A percentile compares a stretch with the other conserved stretches of the same genome.
These are phyloP conservation scores for Silene coronaria DNA, from an alignment of 179 eudicot species.

Conservation along the genomic window DNA sequence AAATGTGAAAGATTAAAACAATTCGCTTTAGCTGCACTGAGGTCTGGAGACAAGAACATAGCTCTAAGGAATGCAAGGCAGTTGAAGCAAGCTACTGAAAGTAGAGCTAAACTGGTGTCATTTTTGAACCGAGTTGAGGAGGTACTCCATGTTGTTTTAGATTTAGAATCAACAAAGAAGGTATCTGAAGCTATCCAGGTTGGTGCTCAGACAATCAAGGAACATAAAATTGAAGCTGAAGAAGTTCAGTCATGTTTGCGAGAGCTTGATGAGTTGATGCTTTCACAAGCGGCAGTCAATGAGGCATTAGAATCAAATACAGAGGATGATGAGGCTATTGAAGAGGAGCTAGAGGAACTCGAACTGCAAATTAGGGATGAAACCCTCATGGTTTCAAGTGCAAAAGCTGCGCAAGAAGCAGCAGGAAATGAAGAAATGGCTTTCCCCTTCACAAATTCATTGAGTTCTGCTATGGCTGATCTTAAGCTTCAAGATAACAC, in stretches of 20 bases:
- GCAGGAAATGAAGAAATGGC: slow-evolving; percentile 24
- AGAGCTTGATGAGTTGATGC: slow-evolving; percentile 62
- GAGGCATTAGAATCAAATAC: slow-evolving; percentile 44
- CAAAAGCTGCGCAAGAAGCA: slow-evolving; percentile 18
- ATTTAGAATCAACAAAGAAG: slow-evolving; percentile 83
- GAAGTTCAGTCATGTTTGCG: slow-evolving; percentile 57
- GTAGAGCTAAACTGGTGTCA: slow-evolving; percentile 50
- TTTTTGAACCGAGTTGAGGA: slow-evolving; percentile 71
- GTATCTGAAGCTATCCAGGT: slow-evolving; percentile 75
- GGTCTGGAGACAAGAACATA: slow-evolving; percentile 46
- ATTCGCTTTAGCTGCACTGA: slow-evolving; percentile 56
- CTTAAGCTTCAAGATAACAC: slow-evolving; percentile 41
- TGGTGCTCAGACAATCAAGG: slow-evolving; percentile 64
- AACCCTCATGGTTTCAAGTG: slow-evolving; percentile 21
- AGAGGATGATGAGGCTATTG: slow-evolving; percentile 61
- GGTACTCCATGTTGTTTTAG: slow-evolving; percentile 54
- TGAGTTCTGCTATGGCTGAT: slow-evolving; percentile 44
- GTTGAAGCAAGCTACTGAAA: slow-evolving; percentile 57
- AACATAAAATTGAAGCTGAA: slow-evolving; percentile 48
- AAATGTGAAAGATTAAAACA: slow-evolving; percentile 58
- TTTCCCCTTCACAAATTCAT: slow-evolving; percentile 29
- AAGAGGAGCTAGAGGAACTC: slow-evolving; percentile 59
- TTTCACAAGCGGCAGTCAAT: slow-evolving; percentile 47
- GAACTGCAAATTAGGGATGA: slow-evolving; percentile 44
- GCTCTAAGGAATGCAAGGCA: slow-evolving; percentile 77